phyloP scores from a whole-genome alignment of 2,329 filamentous ascomycete genomes.

The Neonectria neomacrospora region DNA sequence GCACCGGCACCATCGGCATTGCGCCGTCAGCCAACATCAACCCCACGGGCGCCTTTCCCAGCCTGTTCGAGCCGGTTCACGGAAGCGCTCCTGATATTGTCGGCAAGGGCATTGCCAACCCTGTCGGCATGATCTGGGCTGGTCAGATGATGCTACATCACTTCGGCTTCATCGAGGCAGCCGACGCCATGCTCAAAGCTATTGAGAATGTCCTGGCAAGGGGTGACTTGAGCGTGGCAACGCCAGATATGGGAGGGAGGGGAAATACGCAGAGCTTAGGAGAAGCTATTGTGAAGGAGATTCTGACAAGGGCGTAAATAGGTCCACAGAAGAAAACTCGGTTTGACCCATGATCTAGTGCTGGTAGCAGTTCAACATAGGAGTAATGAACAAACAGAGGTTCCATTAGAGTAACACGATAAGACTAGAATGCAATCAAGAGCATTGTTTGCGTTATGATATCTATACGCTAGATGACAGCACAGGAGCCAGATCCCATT shows the following conservation, averaged over 20 bases:
- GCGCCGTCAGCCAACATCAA: conserved; percentile 77
- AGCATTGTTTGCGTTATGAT: too few relatives aligned
- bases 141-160: conserved; percentile 68
- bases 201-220: conserved; percentile 72
- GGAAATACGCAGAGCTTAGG: conserved; percentile 41
- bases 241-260: conserved; percentile 47
- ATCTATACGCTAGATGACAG: too few relatives aligned
- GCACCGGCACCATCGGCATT: conserved; percentile 78
- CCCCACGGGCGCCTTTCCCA: conserved; percentile 61
- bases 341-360: too few relatives aligned
- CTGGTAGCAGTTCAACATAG: too few relatives aligned
- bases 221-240: conserved; percentile 45
- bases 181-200: conserved; percentile 67
- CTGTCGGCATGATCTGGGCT: conserved; percentile 77
- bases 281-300: conserved; percentile 37
- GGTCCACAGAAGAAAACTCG: too few relatives aligned
- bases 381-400: too few relatives aligned
- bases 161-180: conserved; percentile 41
- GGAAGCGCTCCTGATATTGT: conserved; percentile 79
- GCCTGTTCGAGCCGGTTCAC: conserved; percentile 75
- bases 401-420: too few relatives aligned
- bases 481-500: too few relatives aligned
- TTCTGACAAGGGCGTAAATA: conserved; percentile 7
- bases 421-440: too few relatives aligned
- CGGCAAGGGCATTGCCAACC: conserved; percentile 79